Evolutionary conservation across 139 green algal genomes (phyloP).

Genomic region (Eudorina sp.): DNA sequence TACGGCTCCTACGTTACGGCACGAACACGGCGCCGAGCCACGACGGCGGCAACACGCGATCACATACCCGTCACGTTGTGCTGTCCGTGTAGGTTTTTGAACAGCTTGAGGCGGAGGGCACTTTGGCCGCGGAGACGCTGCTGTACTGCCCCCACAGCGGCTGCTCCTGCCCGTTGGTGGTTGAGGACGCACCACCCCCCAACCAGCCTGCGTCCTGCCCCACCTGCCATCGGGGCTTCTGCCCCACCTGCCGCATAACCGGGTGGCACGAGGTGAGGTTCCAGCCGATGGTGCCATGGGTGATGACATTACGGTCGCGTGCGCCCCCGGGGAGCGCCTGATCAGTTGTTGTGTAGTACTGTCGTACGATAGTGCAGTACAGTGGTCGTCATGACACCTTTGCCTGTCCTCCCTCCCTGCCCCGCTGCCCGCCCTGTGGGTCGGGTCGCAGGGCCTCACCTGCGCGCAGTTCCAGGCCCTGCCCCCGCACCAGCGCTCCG

Average conservation of each 20-base stretch:
- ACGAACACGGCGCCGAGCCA: too few relatives aligned
- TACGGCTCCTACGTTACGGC: too few relatives aligned
- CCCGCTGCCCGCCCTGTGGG: too few relatives aligned
- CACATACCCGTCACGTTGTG: too few relatives aligned
- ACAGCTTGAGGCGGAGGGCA: constrained; percentile 48
- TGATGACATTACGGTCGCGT: too few relatives aligned
- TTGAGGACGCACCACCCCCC: background rate
- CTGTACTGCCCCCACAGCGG: constrained; percentile 39
- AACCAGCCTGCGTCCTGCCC: background rate
- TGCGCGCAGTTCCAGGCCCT: constrained; percentile 63
- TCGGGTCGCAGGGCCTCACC: constrained; percentile 43
- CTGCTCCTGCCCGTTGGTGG: background rate
- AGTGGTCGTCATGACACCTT: too few relatives aligned
- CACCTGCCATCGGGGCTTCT: background rate
- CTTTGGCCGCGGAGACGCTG: constrained; percentile 32
- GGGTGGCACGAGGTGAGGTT: constrained; percentile 11
- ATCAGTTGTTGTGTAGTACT: too few relatives aligned
- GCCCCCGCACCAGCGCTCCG: constrained; percentile 43
- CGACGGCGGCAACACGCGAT: too few relatives aligned
- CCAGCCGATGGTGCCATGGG: too few relatives aligned
- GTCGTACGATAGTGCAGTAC: too few relatives aligned
- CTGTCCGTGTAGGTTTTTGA: constrained; percentile 37
- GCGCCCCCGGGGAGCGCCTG: too few relatives aligned
- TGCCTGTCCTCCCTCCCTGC: too few relatives aligned
- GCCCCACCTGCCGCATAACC: background rate